A percentile compares a stretch with the other conserved stretches of the same genome.
Evolutionary conservation across 441 rosid genomes (phyloP).

Genomic region (Arabidopsis hybrid): DNA sequence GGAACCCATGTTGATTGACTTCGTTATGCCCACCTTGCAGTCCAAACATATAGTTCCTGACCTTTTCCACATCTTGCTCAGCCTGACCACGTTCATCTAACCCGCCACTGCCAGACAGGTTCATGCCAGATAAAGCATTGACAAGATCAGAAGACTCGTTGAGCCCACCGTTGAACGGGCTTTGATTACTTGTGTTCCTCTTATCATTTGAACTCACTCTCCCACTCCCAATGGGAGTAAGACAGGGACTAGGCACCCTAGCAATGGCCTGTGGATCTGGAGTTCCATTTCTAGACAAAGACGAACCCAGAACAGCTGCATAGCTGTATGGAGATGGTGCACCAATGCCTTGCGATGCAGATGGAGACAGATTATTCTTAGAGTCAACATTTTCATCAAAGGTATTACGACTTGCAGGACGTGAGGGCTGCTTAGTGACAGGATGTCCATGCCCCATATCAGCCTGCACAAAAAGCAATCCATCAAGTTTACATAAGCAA

Average conservation of each 20-base stretch:
- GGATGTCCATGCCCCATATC: conserved; percentile 61
- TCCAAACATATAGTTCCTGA: conserved; percentile 67
- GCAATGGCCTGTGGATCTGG: conserved; percentile 89
- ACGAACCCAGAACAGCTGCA: conserved; percentile 83
- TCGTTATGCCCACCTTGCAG: conserved; percentile 60
- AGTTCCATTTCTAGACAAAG: conserved; percentile 83
- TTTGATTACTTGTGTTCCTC: conserved; percentile 57
- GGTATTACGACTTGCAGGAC: conserved; percentile 88
- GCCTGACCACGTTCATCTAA: conserved; percentile 54
- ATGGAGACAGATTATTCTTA: conserved; percentile 57
- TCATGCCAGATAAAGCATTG: conserved; percentile 74
- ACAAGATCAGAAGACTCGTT: conserved; percentile 64
- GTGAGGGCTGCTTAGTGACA: conserved; percentile 67
- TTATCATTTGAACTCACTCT: conserved; percentile 68
- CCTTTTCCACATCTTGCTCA: conserved; percentile 61
- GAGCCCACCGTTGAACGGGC: conserved; percentile 60
- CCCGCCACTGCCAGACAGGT: conserved; percentile 59
- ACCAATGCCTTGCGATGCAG: conserved; percentile 59
- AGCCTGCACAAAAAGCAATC: conserved; percentile 57
- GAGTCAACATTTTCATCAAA: conserved; percentile 68
- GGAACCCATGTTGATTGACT: conserved; percentile 54
- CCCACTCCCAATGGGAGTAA: conserved; percentile 83
- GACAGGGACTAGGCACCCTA: conserved; percentile 89
- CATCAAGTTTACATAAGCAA: neutral
- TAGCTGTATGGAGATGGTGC: conserved; percentile 68